Evolutionary conservation across 768 basidiomycete genomes (phyloP), one percentile per base, ranked within the genome.

Genomic region (Rhizopogon vulgaris): DNA sequence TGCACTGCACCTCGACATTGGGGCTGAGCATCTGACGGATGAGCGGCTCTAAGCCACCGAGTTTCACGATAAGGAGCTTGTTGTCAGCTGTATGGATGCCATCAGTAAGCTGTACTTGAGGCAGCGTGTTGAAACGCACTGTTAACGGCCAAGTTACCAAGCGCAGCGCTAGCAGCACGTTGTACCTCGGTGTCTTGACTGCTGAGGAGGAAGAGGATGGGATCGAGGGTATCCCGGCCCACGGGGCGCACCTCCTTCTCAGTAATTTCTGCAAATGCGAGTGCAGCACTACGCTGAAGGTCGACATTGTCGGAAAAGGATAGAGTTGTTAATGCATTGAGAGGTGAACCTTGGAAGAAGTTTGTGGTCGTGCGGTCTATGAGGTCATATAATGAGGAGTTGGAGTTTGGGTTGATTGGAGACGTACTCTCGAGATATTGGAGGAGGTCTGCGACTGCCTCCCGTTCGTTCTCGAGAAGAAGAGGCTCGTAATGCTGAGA

Each of bases 291-390:
- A 46, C 96, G 84, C 74, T 99, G 96, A 17, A 99, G 79, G 73
- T 98, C 96, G 59, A 99, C 95, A 72, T 99, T 99, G 73, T 98
- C 96, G 18, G 90, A 94, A 75, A 97, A 99, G 22, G 94, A 95
- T 56, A 99, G 87, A 47, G 93, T 98, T 11, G 95, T 97, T 52
- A 99, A 75, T 37, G 96, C 94, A 48, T 86, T 78, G 53, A 99
- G 84, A 17, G 96, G 95, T 15, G 85, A 83, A 51, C 95, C 96
- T 48, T 82, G 78, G 76, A 98, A 99, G 80, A 99, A 99, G 74
- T 99, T 97, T 72, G 96, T 98, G 7, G 92, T 94, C 3, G 90
- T 87, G 60, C 96, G 91, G 79, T 99, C 95, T 95, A 32, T 30
- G 67, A n/a, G 25, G 39, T 49, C 49, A 41, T 39, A 25, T 32